Evolutionary conservation across 306 rosid genomes (phyloP), one percentile per base, ranked within the genome.

Genomic region (Astragalus glycyphyllos): DNA sequence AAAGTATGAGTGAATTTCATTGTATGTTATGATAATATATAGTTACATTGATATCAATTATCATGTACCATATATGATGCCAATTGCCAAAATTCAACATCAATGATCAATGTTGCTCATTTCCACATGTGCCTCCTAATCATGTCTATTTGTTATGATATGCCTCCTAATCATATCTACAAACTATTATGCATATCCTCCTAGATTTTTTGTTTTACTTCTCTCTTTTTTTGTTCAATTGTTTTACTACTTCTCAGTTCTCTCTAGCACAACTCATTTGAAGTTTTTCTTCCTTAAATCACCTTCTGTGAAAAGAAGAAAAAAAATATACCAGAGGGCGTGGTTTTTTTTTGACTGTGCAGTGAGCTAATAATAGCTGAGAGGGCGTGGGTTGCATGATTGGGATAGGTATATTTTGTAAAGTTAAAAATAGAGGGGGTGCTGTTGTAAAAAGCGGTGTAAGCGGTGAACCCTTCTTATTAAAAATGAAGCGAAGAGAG

Each of bases 121-220:
- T 56, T 55, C 62, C 73, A 63, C 91, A 82, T 78, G 88, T 85
- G 97, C 86, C 70, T 72, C 68, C 68, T 79, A 76, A 87, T 91
- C 59, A 86, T 89, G 55, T 58, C 23, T 23, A 65, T 75, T 84
- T 77, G 92, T 71, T 86, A 74, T 77, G 67, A 14, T 62, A 88
- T 89, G 92, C 9, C 84, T 81, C 72, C n/a, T n/a, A n/a, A n/a
- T 89, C 94, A 49, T 68, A 2, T 55, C 47, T 73, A 6, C 45
- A 62, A 14, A 47, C 41, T 58, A 50, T 20, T 20, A 20, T 72
- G 50, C 53, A 67, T 42, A 47, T 47, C 14, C n/a, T 8, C 11
- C 45, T 8, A 8, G 11, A 7, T 3, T 40, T 40, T 40, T 40
- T 40, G 45, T 40, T 40, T 40, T 40, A 40, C 9, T 40, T 40